Base-by-base conservation (phyloP, 2,329 filamentous ascomycete species). In the Spiromastix sp. region DNA sequence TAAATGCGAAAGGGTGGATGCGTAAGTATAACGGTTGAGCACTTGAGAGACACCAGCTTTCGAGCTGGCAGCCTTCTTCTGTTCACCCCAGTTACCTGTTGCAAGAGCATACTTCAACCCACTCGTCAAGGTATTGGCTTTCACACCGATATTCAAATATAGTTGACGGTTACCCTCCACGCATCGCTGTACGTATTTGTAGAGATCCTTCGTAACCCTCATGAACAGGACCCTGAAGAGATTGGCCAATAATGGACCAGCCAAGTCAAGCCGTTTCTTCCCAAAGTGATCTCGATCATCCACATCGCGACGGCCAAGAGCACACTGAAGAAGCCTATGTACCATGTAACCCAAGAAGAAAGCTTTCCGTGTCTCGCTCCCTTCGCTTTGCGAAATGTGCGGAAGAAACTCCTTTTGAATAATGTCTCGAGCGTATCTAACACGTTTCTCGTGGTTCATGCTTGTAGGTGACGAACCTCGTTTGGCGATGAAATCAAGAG, bases 331-430 rank as follows among this genome's bases (percentile, higher is more conserved):
- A 49, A 98, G 73, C 56, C 91, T 83, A 62, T 98, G 89, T 30
- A 96, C 85, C 89, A 98, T 98, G 63, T 98, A 98, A 15, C 93
- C 91, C 32, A 98, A 68, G 71, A 96, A 98, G 64, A 94, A 98
- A 2, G 93, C 91, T 58, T 98, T 98, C 40, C 85, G 72, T 1
- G 89, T 96, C 58, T 96, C 89, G 48, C 85, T 93, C 18, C 91
- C 91, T 60, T 95, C 86, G 42, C 75, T 79, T 57, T 98, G 91
- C 1, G 89, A 95, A 42, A 98, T 96, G 54, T 98, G 91, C 16
- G 91, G 93, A 30, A 98, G 66, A 46, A 93, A 82, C 60, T 98
- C 93, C 66, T 95, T 96, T 59, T 95, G 87, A 60, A 98, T 77
- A 47, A 98, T 87, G 48, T 96, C 91, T 51, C 84, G 77, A 3